Conservation (phyloP, 2,329 filamentous ascomycete genomes). For the Berkeleyomyces basicola region DNA sequence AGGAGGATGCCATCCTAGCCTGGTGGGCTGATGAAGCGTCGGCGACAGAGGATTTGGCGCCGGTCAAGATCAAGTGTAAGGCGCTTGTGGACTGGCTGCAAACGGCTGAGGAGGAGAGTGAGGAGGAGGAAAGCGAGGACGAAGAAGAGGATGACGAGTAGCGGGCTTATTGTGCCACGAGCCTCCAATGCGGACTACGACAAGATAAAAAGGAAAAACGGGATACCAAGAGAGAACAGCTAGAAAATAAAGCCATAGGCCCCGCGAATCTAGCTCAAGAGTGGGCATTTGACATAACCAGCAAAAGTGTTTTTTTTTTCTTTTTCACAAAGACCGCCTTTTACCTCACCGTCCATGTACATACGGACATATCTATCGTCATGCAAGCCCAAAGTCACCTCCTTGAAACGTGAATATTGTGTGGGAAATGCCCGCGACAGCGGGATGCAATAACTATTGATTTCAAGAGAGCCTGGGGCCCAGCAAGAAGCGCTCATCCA, state of each 20-base stretch:
- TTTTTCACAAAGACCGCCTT: no score
- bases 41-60: slow-evolving; percentile 42
- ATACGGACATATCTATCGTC: no score
- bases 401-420: neutral
- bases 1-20: slow-evolving; percentile 71
- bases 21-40: slow-evolving; percentile 75
- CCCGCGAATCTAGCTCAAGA: neutral
- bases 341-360: no score
- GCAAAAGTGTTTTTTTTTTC: no score
- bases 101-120: slow-evolving; percentile 43
- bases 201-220: neutral
- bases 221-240: neutral
- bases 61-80: slow-evolving; percentile 55
- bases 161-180: neutral
- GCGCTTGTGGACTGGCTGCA: slow-evolving; percentile 73
- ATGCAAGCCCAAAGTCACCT: no score
- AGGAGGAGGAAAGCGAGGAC: slow-evolving; percentile 31
- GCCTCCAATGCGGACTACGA: neutral
- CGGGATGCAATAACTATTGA: neutral
- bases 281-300: no score
- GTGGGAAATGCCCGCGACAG: neutral
- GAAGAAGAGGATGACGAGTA: slow-evolving; percentile 17
- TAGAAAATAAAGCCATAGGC: neutral
- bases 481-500: neutral
- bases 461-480: neutral